These are phyloP conservation scores for Euptelea pleiosperma DNA, from an alignment of 164 flowering plant genomes.

Conservation along the genomic window DNA sequence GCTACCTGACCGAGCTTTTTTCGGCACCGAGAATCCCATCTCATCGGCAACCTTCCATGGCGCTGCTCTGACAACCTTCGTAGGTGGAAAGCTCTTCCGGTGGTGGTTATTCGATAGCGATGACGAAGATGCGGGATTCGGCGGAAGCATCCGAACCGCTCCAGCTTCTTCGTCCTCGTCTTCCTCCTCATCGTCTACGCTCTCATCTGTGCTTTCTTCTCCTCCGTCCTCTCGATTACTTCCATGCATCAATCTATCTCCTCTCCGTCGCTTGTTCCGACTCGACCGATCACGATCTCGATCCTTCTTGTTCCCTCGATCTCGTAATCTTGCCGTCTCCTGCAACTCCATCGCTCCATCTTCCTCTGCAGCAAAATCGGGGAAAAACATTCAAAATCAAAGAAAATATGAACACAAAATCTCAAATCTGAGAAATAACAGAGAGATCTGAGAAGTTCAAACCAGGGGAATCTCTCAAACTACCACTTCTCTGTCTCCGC, in stretches of 20 bases:
- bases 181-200: slow-evolving; percentile 73
- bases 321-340: slow-evolving; percentile 69
- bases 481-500: slow-evolving; percentile 60
- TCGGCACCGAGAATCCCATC: slow-evolving; percentile 85
- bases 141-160: slow-evolving; percentile 47
- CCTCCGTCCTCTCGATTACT: slow-evolving; percentile 56
- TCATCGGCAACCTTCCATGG: slow-evolving; percentile 72
- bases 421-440: not conserved
- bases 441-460: slow-evolving; percentile 4
- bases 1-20: slow-evolving; percentile 82
- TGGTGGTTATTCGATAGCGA: slow-evolving; percentile 31
- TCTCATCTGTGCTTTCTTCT: slow-evolving; percentile 77
- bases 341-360: slow-evolving; percentile 67
- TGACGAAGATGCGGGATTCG: slow-evolving; percentile 30
- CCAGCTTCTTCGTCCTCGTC: slow-evolving; percentile 67
- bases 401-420: slow-evolving; percentile 2
- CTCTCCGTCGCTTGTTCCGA: slow-evolving; percentile 67
- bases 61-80: slow-evolving; percentile 45
- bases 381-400: slow-evolving; percentile 9
- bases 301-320: slow-evolving; percentile 41
- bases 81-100: slow-evolving; percentile 59
- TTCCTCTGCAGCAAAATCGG: slow-evolving; percentile 75
- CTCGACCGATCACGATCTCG: slow-evolving; percentile 59
- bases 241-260: slow-evolving; percentile 49
- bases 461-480: slow-evolving; percentile 94